phyloP scores from a whole-genome alignment of 1,284 basidiomycete genomes.

The Cryptococcus sp. region DNA sequence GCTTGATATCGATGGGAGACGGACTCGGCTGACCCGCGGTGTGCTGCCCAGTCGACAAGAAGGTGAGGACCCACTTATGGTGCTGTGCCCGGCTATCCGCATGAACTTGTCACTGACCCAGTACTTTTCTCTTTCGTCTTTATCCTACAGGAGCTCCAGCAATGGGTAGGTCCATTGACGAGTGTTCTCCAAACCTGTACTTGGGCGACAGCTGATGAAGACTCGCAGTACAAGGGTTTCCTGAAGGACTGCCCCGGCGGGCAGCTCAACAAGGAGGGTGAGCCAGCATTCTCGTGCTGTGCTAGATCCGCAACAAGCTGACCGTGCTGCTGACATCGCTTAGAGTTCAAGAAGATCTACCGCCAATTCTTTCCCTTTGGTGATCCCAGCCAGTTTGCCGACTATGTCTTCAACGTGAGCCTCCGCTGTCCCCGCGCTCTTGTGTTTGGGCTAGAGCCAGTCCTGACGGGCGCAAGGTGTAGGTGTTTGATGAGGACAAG shows the following conservation, averaged over 20 bases:
- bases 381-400: conserved; percentile 93
- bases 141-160: conserved; percentile 72
- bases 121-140: background rate
- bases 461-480: background rate
- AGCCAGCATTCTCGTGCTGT: conserved; percentile 5
- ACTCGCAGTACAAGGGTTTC: conserved; percentile 88
- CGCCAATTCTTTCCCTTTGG: conserved; percentile 99
- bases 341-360: conserved; percentile 95
- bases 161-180: conserved; percentile 61
- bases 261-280: conserved; percentile 79
- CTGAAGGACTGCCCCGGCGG: conserved; percentile 98
- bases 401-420: conserved; percentile 87
- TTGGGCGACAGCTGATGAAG: background rate
- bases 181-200: background rate
- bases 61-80: conserved; percentile 45
- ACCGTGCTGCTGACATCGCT: background rate
- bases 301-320: background rate
- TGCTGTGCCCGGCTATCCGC: background rate
- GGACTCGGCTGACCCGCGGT: conserved; percentile 1
- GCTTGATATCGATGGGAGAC: background rate
- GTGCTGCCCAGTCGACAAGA: conserved; percentile 81
- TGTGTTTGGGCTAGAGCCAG: background rate
- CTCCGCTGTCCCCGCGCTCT: no score
- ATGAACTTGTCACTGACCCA: background rate
- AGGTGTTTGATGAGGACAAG: conserved; percentile 90